These are phyloP conservation scores for Carex scoparia DNA, from an alignment of 176 grass and related monocot genomes.

Conservation along the genomic window DNA sequence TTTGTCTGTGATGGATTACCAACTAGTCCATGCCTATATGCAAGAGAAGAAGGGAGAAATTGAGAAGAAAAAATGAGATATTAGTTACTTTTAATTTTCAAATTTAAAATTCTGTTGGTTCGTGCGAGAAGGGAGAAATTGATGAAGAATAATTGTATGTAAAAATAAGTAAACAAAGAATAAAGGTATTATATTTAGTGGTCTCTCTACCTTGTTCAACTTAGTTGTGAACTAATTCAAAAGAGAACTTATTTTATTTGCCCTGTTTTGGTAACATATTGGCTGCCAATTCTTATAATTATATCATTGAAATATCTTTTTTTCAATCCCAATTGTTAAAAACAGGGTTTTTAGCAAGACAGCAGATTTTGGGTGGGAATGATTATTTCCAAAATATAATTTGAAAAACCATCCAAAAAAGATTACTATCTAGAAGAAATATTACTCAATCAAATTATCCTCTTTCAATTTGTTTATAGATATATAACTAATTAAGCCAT, in stretches of 20 bases:
- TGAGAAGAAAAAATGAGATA: constrained; percentile 36
- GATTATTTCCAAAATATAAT: not conserved
- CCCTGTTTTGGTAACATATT: no score
- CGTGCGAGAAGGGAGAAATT: not conserved
- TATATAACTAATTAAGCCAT: not conserved
- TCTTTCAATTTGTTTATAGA: not conserved
- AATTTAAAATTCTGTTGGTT: not conserved
- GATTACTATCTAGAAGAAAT: not conserved
- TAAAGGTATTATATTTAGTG: not conserved
- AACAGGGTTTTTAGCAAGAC: not conserved
- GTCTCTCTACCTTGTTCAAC: not conserved
- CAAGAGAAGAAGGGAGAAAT: constrained; percentile 33
- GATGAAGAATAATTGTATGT: not conserved
- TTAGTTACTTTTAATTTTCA: not conserved
- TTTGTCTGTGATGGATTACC: constrained; percentile 64
- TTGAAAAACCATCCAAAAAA: not conserved
- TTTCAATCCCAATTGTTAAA: not conserved
- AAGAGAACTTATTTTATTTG: not conserved
- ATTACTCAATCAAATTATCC: not conserved
- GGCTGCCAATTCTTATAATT: no score
- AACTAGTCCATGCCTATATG: constrained; percentile 42
- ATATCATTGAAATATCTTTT: no score
- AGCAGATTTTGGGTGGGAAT: not conserved
- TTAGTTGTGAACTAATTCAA: not conserved
- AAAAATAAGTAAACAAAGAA: not conserved